Conservation (phyloP, 1,284 basidiomycete genomes). For the Moesziomyces parantarcticus region DNA sequence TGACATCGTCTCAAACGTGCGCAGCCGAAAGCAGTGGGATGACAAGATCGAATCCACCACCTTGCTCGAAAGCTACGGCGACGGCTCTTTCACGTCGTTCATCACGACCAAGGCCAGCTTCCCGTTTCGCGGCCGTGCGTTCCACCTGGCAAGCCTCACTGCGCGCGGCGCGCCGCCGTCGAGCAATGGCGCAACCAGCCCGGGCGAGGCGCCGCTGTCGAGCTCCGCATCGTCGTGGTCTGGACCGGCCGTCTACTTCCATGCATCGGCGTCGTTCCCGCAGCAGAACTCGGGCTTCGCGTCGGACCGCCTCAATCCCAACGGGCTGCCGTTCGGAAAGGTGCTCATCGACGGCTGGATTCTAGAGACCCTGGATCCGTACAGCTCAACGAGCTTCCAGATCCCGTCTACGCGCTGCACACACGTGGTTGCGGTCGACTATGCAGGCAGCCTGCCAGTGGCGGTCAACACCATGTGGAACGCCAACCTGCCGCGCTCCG, state of each 20-base stretch:
- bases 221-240: conserved; percentile 69
- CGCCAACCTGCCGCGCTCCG: conserved; percentile 69
- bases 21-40: conserved; percentile 83
- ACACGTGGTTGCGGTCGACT: conserved; percentile 87
- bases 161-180: conserved; percentile 70
- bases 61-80: conserved; percentile 83
- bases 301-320: conserved; percentile 77
- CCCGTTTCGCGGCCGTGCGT: conserved; percentile 89
- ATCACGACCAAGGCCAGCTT: conserved; percentile 77
- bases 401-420: conserved; percentile 94
- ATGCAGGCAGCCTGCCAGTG: conserved; percentile 84
- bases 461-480: conserved; percentile 91
- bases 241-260: conserved; percentile 68
- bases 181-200: conserved; percentile 21
- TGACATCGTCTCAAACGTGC: conserved; percentile 75
- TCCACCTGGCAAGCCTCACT: conserved; percentile 81
- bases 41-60: conserved; percentile 79
- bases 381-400: conserved; percentile 91
- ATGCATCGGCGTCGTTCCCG: conserved; percentile 70
- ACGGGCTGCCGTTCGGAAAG: conserved; percentile 79
- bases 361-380: conserved; percentile 94
- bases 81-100: conserved; percentile 74
- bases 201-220: conserved; percentile 26
- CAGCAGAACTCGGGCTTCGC: conserved; percentile 82
- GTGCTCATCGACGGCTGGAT: conserved; percentile 95